Evolutionary conservation across 108 stramenopile genomes (phyloP), one percentile per base, ranked within the genome.

Genomic region (Craspedostauros australis): DNA sequence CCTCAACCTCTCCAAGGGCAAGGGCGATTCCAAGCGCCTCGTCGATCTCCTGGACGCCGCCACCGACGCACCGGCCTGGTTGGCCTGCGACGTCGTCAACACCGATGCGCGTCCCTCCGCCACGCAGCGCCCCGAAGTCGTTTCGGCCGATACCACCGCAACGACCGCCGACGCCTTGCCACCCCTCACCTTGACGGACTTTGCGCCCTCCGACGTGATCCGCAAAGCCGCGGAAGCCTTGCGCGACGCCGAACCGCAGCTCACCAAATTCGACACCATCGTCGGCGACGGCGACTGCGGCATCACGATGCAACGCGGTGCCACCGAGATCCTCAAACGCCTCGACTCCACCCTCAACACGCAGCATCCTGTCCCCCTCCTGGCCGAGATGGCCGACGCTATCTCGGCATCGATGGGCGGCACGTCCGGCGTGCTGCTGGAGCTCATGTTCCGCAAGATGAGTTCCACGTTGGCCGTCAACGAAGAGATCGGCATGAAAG

Each of bases 201-300:
- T 79, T 62, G 28, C 23, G 18, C 53, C 70, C 23, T 49, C 49
- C 18, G 29, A 62, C 19, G 40, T 80, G 44, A 25, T 67, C 3
- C 33, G 50, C 34, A 70, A 76, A 36, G 91, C 82, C 2, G 66
- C 70, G 1, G 18, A 58, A 16, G 81, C 74, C 9, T 50, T 97
- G 36, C 57, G 77, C 20, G 88, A 80, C 15, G 65, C 78, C 7
- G 96, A 97, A 66, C 82, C 88, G 19, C 22, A 67, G 8, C 64
- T 95, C 12, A 95, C 92, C 4, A 83, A 83, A 41, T 90, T 81
- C 57, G 92, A 94, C 55, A 80, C 77, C 12, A 94, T 95, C 50
- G 94, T 95, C 3, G 98, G 98, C 4, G 98, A 99, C 54, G 96
- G 96, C 8, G 98, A 99, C 56, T 97, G 96, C 69, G 98, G 98